phyloP scores from a whole-genome alignment of 176 grass and related monocot species.

The Carex kokanica region DNA sequence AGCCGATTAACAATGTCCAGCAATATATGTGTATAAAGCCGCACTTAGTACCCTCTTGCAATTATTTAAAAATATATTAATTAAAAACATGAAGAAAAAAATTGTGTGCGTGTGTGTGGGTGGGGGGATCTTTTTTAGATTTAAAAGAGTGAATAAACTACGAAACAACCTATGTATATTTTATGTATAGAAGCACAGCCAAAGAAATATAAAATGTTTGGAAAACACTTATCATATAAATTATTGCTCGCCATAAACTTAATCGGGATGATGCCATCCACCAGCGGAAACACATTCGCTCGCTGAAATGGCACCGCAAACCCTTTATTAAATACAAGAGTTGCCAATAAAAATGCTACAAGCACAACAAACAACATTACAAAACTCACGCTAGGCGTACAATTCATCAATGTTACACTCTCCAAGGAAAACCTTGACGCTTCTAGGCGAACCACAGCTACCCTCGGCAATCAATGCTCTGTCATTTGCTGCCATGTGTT shows the following conservation, averaged over 20 bases:
- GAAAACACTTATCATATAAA: neutral
- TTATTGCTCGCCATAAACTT: neutral
- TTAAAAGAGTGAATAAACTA: neutral
- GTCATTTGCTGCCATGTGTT: constrained; percentile 93
- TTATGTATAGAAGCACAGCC: neutral
- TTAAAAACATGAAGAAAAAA: neutral
- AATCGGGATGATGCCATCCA: neutral
- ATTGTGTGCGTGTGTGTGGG: too few species aligned
- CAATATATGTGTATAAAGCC: neutral
- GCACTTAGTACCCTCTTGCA: neutral
- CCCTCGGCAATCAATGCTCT: constrained; percentile 98
- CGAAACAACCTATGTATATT: neutral
- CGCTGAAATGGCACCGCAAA: neutral
- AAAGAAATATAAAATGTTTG: constrained; percentile 5
- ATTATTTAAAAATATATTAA: neutral
- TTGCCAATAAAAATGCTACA: constrained; percentile 10
- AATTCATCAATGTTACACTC: constrained; percentile 79
- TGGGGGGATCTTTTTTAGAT: neutral
- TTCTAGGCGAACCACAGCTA: constrained; percentile 81
- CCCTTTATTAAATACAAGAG: constrained; percentile 18
- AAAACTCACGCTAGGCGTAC: constrained; percentile 25
- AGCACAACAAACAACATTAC: constrained; percentile 9
- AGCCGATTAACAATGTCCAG: too few species aligned
- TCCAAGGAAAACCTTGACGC: constrained; percentile 79
- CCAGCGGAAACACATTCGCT: neutral